phyloP scores from a whole-genome alignment of 1,284 basidiomycete species.

The Trichosporon ovoides region DNA sequence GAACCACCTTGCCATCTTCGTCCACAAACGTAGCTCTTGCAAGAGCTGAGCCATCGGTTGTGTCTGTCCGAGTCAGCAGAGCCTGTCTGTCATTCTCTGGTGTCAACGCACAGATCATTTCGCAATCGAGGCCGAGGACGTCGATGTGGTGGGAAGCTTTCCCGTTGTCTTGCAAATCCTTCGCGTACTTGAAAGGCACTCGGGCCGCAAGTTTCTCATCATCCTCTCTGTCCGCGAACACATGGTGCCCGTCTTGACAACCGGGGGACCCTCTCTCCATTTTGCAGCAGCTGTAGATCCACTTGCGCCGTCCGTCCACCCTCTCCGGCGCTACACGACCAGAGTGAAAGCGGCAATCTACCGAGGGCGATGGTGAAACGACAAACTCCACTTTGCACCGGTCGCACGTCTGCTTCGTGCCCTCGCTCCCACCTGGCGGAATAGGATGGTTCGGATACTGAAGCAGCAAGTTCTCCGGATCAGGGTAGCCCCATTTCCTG shows the following conservation, averaged over 20 bases:
- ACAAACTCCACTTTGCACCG: conserved; percentile 66
- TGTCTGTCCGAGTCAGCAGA: conserved; percentile 49
- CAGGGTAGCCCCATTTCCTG: conserved; percentile 64
- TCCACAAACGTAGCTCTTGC: conserved; percentile 83
- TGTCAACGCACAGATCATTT: conserved; percentile 67
- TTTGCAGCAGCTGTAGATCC: conserved; percentile 49
- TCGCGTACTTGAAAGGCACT: conserved; percentile 62
- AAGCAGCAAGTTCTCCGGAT: conserved; percentile 51
- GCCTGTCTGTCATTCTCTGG: rapidly evolving
- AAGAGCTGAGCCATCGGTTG: conserved; percentile 77
- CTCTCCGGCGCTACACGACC: conserved; percentile 54
- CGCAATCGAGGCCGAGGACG: conserved; percentile 77
- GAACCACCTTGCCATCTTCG: conserved; percentile 62
- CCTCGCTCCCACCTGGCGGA: conserved; percentile 47
- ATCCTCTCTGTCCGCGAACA: conserved; percentile 51
- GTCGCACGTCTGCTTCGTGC: conserved; percentile 64
- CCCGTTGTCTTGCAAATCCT: conserved; percentile 15
- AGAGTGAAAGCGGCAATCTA: conserved; percentile 76
- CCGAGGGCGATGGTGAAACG: conserved; percentile 54
- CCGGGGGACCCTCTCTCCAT: conserved; percentile 55
- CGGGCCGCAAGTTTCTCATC: conserved; percentile 65
- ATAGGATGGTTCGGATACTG: background rate
- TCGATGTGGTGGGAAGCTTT: conserved; percentile 52
- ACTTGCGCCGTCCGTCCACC: conserved; percentile 38
- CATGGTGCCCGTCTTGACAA: conserved; percentile 33